A percentile compares a stretch with the other conserved stretches of the same genome.
These are phyloP conservation scores for Ormosia semicastrata DNA, from an alignment of 306 rosid species.

Conservation along the genomic window DNA sequence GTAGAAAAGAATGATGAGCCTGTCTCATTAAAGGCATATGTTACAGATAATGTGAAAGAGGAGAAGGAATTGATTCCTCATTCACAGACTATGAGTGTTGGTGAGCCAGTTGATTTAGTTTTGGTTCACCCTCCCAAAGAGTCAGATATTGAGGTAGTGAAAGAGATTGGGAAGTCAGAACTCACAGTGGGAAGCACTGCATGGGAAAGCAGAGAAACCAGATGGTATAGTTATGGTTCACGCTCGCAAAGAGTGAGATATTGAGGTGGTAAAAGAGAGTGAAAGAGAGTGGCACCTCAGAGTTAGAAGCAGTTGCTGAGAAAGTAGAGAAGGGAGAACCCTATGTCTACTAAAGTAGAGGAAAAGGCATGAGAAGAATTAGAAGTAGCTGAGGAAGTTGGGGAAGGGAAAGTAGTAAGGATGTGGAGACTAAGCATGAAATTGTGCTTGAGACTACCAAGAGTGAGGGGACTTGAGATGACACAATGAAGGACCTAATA, in stretches of 20 bases:
- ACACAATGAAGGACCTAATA: slow-evolving; percentile 8
- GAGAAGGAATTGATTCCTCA: slow-evolving; percentile 36
- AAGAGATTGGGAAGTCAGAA: slow-evolving; percentile 3
- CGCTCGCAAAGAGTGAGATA: not conserved
- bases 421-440: slow-evolving; percentile 31
- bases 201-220: slow-evolving; percentile 8
- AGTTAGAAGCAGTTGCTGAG: slow-evolving; percentile 21
- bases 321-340: slow-evolving; percentile 22
- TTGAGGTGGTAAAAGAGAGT: too few species aligned
- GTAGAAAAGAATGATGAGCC: slow-evolving; percentile 32
- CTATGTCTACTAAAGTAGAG: slow-evolving; percentile 21
- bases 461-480: slow-evolving; percentile 29
- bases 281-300: slow-evolving; percentile 23
- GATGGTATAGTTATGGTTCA: not conserved
- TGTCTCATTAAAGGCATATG: slow-evolving; percentile 15
- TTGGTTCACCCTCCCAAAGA: not conserved
- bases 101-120: not conserved
- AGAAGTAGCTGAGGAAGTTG: slow-evolving; percentile 31
- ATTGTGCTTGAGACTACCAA: slow-evolving; percentile 11
- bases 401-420: slow-evolving; percentile 27
- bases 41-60: slow-evolving; percentile 17
- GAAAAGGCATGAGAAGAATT: slow-evolving; percentile 29
- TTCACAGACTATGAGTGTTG: slow-evolving; percentile 6
- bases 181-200: not conserved
- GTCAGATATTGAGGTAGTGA: not conserved